A percentile compares a stretch with the other conserved stretches of the same genome.
These are phyloP conservation scores for Cercospora zeae-maydis DNA, from an alignment of 2,329 filamentous ascomycete genomes.

Conservation along the genomic window DNA sequence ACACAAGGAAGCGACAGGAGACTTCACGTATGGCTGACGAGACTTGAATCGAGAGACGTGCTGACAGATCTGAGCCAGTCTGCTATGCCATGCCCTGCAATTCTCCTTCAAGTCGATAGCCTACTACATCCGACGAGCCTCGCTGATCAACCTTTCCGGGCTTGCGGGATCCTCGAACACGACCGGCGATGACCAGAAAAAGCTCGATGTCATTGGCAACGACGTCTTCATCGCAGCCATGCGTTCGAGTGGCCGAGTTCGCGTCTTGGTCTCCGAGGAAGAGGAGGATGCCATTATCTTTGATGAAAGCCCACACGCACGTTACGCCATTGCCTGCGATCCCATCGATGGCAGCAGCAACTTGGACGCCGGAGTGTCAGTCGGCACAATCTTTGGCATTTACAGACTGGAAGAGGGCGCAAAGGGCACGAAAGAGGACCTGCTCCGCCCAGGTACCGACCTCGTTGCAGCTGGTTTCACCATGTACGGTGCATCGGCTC, in stretches of 20 bases:
- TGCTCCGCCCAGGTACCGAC: constrained; percentile 85
- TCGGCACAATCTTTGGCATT: constrained; percentile 94
- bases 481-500: constrained; percentile 97
- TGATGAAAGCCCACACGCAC: constrained; percentile 65
- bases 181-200: constrained; percentile 98
- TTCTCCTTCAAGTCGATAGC: constrained; percentile 99
- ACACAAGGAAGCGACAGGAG: constrained; percentile 90
- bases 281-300: constrained; percentile 92
- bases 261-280: constrained; percentile 93
- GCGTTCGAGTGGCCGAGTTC: constrained; percentile 85
- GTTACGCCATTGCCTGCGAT: constrained; percentile 94
- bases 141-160: constrained; percentile 82
- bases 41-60: background rate
- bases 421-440: constrained; percentile 73
- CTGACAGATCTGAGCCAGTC: constrained; percentile 49
- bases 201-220: constrained; percentile 98
- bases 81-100: constrained; percentile 94
- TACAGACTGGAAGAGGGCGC: constrained; percentile 81
- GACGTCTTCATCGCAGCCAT: constrained; percentile 96
- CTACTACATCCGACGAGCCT: constrained; percentile 96
- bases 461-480: constrained; percentile 96
- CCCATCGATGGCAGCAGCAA: constrained; percentile 98
- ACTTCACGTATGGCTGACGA: constrained; percentile 78
- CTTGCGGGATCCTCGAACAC: constrained; percentile 92
- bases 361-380: constrained; percentile 93